phyloP scores from a whole-genome alignment of 768 basidiomycete species.

The Amanita inopinata region DNA sequence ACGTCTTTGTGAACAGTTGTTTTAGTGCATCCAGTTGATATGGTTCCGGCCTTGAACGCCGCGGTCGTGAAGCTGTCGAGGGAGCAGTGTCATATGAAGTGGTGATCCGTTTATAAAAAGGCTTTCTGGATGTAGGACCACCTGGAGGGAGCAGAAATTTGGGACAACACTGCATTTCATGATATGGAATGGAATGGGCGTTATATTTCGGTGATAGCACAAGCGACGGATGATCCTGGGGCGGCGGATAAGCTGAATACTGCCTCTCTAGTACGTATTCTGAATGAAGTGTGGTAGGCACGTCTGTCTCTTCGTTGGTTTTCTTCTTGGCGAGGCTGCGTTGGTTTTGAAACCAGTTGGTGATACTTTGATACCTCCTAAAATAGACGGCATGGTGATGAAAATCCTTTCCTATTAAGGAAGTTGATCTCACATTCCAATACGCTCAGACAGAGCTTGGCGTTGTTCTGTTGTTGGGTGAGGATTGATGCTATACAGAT shows the following conservation, averaged over 20 bases:
- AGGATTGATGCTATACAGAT: constrained; percentile 50
- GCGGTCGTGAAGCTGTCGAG: constrained; percentile 41
- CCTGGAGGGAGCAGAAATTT: not conserved
- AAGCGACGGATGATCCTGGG: constrained; percentile 36
- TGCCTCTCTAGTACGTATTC: constrained; percentile 29
- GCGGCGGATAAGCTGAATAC: constrained; percentile 41
- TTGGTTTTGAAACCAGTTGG: constrained; percentile 85
- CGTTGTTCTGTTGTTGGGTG: constrained; percentile 64
- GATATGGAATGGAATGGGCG: not conserved
- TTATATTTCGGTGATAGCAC: constrained; percentile 22
- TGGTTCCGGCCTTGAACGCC: constrained; percentile 72
- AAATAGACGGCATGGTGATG: constrained; percentile 16
- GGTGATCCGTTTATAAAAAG: constrained; percentile 25
- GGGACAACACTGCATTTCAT: not conserved
- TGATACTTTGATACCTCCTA: constrained; percentile 74
- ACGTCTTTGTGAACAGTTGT: constrained; percentile 54
- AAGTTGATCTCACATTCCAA: constrained; percentile 61
- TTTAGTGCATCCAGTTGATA: constrained; percentile 71
- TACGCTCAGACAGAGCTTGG: constrained; percentile 51
- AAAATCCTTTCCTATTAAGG: constrained; percentile 13
- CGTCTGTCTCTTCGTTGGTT: constrained; percentile 44
- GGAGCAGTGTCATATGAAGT: constrained; percentile 37
- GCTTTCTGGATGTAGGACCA: not conserved
- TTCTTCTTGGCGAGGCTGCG: constrained; percentile 69
- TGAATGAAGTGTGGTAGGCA: constrained; percentile 20